Evolutionary conservation across 192 early-diverging fungal genomes (phyloP), one percentile per base, ranked within the genome.

Genomic region (Allomyces arbusculus): DNA sequence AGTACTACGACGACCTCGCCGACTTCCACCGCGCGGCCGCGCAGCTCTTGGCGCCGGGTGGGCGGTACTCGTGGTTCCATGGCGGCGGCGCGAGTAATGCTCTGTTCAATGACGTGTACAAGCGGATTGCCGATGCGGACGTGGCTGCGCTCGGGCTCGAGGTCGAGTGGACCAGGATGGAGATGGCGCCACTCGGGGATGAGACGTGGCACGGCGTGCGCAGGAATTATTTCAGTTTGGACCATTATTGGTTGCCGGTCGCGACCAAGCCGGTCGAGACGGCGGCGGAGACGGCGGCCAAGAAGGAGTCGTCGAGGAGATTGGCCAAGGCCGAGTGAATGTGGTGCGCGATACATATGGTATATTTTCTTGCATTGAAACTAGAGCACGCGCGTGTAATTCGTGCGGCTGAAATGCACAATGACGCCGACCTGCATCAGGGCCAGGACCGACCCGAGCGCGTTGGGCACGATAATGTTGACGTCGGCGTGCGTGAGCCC

Each of bases 71-170:
- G 43, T 98, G 87, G 71, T 98, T 98, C 73, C 96, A 98, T 66
- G 95, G 95, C 6, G 73, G 95, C 10, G 90, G 89, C 11, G 92
- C 91, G 44, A 90, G 89, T 24, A 94, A 96, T 75, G 79, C 85
- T 68, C 91, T 96, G 71, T 98, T 98, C 79, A 91, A 98, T 76
- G 93, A 95, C 64, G 91, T 98, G 8, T 90, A 89, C 63, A 93
- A 92, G 72, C 73, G 82, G 50, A 81, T 98, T 44, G 89, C 85
- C 0, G 87, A 89, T 62, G 73, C 88, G 0, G 93, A 98, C 71
- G 72, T 96, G 71, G 69, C 70, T 24, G 87, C 87, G 10, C 80
- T 91, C 62, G 91, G 92, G 20, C 74, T 98, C 4, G 69, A 71
- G n/a, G 87, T 84, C 0, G 79, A 87, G 70, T 93, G 79, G 68